Percentiles rank a stretch among this genome's conserved stretches.
Conservation (phyloP, 1,139 yeast species). For the Pichia sp. region DNA sequence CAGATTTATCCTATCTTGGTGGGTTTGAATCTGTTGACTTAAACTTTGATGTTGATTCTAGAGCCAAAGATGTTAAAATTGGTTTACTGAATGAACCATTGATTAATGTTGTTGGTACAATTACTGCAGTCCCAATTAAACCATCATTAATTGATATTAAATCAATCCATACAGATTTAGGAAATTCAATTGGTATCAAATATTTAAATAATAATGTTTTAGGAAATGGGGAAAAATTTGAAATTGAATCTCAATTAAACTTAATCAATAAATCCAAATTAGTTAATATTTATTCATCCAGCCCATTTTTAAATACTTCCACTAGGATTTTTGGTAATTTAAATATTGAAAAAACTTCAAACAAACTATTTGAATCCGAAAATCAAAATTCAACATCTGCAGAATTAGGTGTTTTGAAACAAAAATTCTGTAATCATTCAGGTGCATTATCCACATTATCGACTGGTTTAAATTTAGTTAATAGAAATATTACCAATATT, state of each 20-base stretch:
- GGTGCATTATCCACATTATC: slow-evolving; percentile 13
- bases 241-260: slow-evolving; percentile 16
- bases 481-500: slow-evolving; percentile 38
- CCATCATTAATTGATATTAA: slow-evolving; percentile 19
- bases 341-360: slow-evolving; percentile 15
- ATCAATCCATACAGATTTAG: slow-evolving; percentile 22
- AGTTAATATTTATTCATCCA: slow-evolving; percentile 22
- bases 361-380: slow-evolving; percentile 24
- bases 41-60: slow-evolving; percentile 20
- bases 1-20: slow-evolving; percentile 32
- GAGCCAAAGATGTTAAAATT: background rate
- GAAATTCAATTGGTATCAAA: slow-evolving; percentile 21
- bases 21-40: slow-evolving; percentile 40
- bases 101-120: slow-evolving; percentile 20
- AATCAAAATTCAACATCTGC: slow-evolving; percentile 31
- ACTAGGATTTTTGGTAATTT: slow-evolving; percentile 24
- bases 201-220: slow-evolving; percentile 27
- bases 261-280: slow-evolving; percentile 17
- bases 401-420: slow-evolving; percentile 37
- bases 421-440: slow-evolving; percentile 12
- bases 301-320: slow-evolving; percentile 27
- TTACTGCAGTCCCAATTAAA: slow-evolving; percentile 20
- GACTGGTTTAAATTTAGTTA: slow-evolving; percentile 39
- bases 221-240: slow-evolving; percentile 28
- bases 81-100: slow-evolving; percentile 13